These are phyloP conservation scores for Globisporangium apiculatum DNA, from an alignment of 352 stramenopile species.

Conservation along the genomic window DNA sequence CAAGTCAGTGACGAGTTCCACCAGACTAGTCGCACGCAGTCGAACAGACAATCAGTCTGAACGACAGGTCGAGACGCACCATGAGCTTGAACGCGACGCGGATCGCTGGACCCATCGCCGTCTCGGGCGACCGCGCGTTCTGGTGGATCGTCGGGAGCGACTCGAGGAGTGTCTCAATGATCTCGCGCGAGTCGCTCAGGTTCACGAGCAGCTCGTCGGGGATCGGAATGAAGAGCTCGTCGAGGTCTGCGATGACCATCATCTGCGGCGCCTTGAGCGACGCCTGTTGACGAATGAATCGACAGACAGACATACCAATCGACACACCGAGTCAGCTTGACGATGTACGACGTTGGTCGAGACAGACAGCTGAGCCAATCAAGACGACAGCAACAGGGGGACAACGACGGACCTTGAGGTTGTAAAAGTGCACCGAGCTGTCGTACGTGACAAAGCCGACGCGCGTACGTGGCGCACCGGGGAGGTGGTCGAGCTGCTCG, in stretches of 20 bases:
- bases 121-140: constrained; percentile 73
- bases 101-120: constrained; percentile 80
- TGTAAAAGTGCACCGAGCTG: constrained; percentile 86
- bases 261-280: constrained; percentile 82
- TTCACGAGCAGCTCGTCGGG: constrained; percentile 98
- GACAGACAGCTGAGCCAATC: no score
- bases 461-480: constrained; percentile 61
- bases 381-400: no score
- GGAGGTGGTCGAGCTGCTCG: constrained; percentile 74
- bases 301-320: background rate
- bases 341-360: no score
- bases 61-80: constrained; percentile 66
- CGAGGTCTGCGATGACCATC: constrained; percentile 85
- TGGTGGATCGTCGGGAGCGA: constrained; percentile 89
- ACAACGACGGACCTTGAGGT: constrained; percentile 55
- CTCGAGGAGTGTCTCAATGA: constrained; percentile 95
- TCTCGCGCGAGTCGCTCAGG: constrained; percentile 89
- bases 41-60: constrained; percentile 55
- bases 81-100: constrained; percentile 97
- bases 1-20: constrained; percentile 4
- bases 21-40: constrained; percentile 3
- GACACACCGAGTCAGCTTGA: no score
- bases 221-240: constrained; percentile 88
- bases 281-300: constrained; percentile 18
- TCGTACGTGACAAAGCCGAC: constrained; percentile 87